Conservation (phyloP, 768 basidiomycete genomes). For the Mycena maculata region DNA sequence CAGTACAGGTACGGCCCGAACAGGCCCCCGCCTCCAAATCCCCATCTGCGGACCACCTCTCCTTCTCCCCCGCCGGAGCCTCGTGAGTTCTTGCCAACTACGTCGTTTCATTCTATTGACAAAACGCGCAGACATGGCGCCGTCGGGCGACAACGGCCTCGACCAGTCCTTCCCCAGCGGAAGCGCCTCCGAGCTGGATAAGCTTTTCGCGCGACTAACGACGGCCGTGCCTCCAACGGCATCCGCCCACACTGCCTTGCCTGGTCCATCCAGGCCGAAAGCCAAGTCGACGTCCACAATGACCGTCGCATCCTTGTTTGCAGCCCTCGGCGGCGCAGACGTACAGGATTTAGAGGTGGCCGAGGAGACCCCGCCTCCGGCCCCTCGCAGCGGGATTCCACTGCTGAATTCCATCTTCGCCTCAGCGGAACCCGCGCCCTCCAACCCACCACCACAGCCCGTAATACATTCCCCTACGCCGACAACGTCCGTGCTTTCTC, state of each 20-base stretch:
- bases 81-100: constrained; percentile 19
- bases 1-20: constrained; percentile 77
- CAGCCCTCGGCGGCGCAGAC: constrained; percentile 45
- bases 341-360: constrained; percentile 31
- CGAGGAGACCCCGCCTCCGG: constrained; percentile 40
- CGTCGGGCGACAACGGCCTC: constrained; percentile 19
- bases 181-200: constrained; percentile 57
- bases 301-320: constrained; percentile 63
- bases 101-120: neutral
- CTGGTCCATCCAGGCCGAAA: constrained; percentile 38
- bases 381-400: constrained; percentile 61
- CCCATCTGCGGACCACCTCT: constrained; percentile 43
- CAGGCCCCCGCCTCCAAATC: constrained; percentile 70
- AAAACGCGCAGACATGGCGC: neutral
- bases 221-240: constrained; percentile 32
- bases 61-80: constrained; percentile 38
- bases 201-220: constrained; percentile 58
- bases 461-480: constrained; percentile 33
- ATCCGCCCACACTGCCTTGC: constrained; percentile 15
- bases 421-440: constrained; percentile 57
- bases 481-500: constrained; percentile 40
- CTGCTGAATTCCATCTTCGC: constrained; percentile 81
- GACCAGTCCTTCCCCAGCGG: constrained; percentile 34
- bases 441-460: constrained; percentile 21
- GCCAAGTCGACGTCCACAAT: constrained; percentile 52